These are phyloP conservation scores for Wickerhamomyces sp. DNA, from an alignment of 1,139 yeast genomes.

Conservation along the genomic window DNA sequence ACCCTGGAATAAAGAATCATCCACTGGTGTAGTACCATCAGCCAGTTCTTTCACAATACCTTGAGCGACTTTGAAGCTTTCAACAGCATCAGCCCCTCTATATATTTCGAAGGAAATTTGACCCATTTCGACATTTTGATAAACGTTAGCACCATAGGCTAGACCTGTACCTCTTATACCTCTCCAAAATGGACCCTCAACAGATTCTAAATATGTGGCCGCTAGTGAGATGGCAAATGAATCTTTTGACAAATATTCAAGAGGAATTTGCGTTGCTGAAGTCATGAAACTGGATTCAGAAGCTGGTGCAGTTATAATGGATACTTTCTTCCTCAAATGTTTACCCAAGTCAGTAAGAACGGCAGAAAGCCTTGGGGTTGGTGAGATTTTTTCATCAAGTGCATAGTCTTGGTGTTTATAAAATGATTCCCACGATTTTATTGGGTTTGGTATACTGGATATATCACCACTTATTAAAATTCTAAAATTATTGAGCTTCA, in stretches of 20 bases:
- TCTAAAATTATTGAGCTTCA: slow-evolving; percentile 58
- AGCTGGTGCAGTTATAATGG: slow-evolving; percentile 72
- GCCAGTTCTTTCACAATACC: slow-evolving; percentile 62
- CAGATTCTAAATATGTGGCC: slow-evolving; percentile 72
- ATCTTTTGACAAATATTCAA: slow-evolving; percentile 62
- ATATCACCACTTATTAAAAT: slow-evolving; percentile 72
- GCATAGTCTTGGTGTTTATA: slow-evolving; percentile 17
- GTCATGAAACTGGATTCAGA: slow-evolving; percentile 81
- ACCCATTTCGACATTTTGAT: slow-evolving; percentile 62
- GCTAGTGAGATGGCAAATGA: slow-evolving; percentile 69
- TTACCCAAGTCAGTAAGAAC: slow-evolving; percentile 57
- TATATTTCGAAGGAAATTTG: slow-evolving; percentile 62
- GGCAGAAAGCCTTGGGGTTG: slow-evolving; percentile 51
- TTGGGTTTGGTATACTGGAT: slow-evolving; percentile 44
- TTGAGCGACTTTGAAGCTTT: slow-evolving; percentile 66
- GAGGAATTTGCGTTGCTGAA: slow-evolving; percentile 58
- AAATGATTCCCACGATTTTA: slow-evolving; percentile 57
- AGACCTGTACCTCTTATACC: slow-evolving; percentile 94
- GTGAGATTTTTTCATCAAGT: slow-evolving; percentile 12
- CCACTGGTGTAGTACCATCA: slow-evolving; percentile 49
- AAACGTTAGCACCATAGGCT: slow-evolving; percentile 81
- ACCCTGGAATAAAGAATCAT: slow-evolving; percentile 57
- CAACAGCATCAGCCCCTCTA: slow-evolving; percentile 79
- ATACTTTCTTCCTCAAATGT: slow-evolving; percentile 51
- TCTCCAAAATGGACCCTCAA: slow-evolving; percentile 97